These are phyloP conservation scores for Chrysoporthe puriensis DNA, from an alignment of 2,329 filamentous ascomycete genomes.

Conservation along the genomic window DNA sequence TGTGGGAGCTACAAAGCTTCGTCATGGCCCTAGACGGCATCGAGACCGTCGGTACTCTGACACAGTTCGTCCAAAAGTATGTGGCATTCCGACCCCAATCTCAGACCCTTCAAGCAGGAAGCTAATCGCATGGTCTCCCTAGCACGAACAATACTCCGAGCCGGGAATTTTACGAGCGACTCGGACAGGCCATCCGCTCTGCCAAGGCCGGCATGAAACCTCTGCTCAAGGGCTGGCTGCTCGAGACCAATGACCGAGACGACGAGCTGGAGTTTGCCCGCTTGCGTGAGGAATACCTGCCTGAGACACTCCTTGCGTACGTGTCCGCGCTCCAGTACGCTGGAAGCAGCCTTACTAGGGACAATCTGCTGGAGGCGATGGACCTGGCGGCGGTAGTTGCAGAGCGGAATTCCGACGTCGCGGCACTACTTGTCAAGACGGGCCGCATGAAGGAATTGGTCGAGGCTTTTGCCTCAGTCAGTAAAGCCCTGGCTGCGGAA, in stretches of 20 bases:
- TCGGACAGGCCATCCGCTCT: constrained; percentile 58
- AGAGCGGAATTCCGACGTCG: constrained; percentile 68
- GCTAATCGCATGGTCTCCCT: constrained; percentile 38
- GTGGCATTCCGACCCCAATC: constrained; percentile 33
- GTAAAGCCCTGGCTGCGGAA: constrained; percentile 68
- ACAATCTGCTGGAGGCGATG: constrained; percentile 82
- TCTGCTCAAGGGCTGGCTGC: constrained; percentile 68
- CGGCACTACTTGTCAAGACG: constrained; percentile 64
- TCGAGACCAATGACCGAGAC: constrained; percentile 57
- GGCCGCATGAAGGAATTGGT: constrained; percentile 76
- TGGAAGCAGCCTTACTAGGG: constrained; percentile 73
- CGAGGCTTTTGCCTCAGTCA: constrained; percentile 75
- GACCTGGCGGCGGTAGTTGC: constrained; percentile 79
- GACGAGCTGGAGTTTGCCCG: constrained; percentile 65
- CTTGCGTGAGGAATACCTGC: constrained; percentile 79
- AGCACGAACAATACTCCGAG: constrained; percentile 39
- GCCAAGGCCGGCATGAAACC: constrained; percentile 62
- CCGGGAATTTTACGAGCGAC: constrained; percentile 56
- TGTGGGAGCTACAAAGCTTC: constrained; percentile 71
- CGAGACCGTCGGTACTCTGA: constrained; percentile 65
- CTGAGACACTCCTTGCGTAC: constrained; percentile 84
- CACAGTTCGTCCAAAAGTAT: constrained; percentile 56
- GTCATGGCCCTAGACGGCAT: constrained; percentile 68
- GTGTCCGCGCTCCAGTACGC: constrained; percentile 80
- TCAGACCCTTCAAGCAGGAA: background rate